A percentile compares a stretch with the other conserved stretches of the same genome.
Conservation (phyloP, 495 filamentous ascomycete genomes). For the Lasiosphaeria miniovina region DNA sequence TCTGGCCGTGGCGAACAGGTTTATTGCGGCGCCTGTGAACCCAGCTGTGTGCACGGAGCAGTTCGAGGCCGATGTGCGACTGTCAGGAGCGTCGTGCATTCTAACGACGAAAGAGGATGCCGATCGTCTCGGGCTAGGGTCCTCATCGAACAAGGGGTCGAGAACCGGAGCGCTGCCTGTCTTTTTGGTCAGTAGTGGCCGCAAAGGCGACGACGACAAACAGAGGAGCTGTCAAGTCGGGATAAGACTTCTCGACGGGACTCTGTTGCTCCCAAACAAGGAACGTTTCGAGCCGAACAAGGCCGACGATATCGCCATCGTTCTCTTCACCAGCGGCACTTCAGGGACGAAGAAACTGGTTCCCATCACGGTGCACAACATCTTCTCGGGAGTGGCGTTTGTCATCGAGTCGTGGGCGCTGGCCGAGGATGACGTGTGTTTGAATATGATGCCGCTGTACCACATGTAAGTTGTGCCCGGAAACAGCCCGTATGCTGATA, state of each 20-base stretch:
- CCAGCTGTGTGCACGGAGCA: conserved; percentile 26
- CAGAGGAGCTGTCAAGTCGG: background rate
- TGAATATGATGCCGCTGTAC: conserved; percentile 50
- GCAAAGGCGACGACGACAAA: background rate
- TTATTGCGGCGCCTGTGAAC: conserved; percentile 34
- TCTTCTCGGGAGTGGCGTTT: conserved; percentile 35
- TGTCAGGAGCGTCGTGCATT: conserved; percentile 16
- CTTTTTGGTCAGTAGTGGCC: background rate
- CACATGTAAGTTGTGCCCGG: conserved; percentile 28
- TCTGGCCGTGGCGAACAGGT: conserved; percentile 30
- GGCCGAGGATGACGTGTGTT: conserved; percentile 33
- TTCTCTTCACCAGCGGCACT: conserved; percentile 48
- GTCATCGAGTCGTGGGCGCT: conserved; percentile 43
- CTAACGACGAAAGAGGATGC: conserved; percentile 14
- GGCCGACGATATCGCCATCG: conserved; percentile 35
- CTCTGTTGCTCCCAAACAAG: background rate
- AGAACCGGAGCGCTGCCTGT: background rate
- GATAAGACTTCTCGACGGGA: background rate
- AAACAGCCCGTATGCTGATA: too few species aligned
- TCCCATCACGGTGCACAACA: conserved; percentile 37
- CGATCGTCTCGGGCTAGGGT: conserved; percentile 11
- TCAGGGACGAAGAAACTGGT: conserved; percentile 48
- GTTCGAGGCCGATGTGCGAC: conserved; percentile 23
- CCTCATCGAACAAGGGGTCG: background rate
- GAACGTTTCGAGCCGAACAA: conserved; percentile 10